Base-by-base conservation (phyloP, 768 basidiomycete species). In the Termitomyces sp. region DNA sequence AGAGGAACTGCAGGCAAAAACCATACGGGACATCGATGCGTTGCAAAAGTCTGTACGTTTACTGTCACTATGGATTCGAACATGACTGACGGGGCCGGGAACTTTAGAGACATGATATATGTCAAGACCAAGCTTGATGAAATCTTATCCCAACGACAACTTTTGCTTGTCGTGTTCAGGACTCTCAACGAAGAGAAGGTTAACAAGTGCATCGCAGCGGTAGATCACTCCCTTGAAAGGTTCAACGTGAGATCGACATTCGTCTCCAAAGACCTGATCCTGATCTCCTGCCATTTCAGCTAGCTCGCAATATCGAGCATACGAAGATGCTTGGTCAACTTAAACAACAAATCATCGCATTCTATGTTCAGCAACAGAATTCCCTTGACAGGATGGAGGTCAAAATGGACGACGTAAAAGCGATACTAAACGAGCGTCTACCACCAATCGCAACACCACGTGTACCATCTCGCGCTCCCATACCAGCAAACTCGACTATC, bases 401-500 rank as follows among this genome's bases (percentile, higher is more conserved):
- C 9, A 56, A 44, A 11, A 54, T 57, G 47, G 46, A 60, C 28
- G 46, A 53, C n/a, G 59, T 60, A 7, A 56, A 56, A 14, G 40
- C 51, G 4, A 49, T 49, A 13, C 30, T 60, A 5, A 22, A 56
- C 10, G 52, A 45, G 26, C 55, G 36, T 35, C 30, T 47, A 18
- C 35, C 36, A 41, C 26, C 35, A 3, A 9, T 10, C 13, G 40
- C 26, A 22, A 33, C 47, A 18, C 33, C 36, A 5, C 9, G 8
- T 13, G 5, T 33, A 5, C 32, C 28, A 10, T 36, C 44, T 9
- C 56, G 60, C 6, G 49, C 52, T 16, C n/a, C 22, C 36, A 51
- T 58, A 11, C 60, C 61, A 3, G 44, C 63, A 3, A 66, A 61
- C 33, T 62, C 66, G 18, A 33, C 35, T 30, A 58, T 65, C 30